Base-by-base conservation (phyloP, 441 rosid genomes). In the Eruca vesicaria region DNA sequence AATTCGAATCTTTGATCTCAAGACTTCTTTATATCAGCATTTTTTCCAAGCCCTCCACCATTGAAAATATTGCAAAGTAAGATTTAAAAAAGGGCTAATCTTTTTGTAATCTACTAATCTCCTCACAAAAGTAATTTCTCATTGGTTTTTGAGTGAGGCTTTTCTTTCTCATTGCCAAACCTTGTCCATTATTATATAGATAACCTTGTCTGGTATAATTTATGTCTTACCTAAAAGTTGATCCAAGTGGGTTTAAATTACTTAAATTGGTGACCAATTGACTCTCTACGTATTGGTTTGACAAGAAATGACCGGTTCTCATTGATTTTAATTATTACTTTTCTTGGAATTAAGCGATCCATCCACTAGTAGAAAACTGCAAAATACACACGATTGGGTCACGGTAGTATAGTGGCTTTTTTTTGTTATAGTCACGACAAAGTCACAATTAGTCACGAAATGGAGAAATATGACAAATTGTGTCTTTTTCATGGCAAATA, bases 211-310 rank as follows among this genome's bases (percentile, higher is more conserved):
- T 9, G 12, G 9, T 26, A 14, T 57, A 57, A 14, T 62, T 69
- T n/a, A 53, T 69, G 43, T 63, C 71, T 10, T 41, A 69, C 79
- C 79, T 63, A 69, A 76, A 56, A 76, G 79, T 53, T 21, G 65
- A 63, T 69, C 71, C 59, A 69, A 69, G 57, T 76, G 23, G 48
- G 66, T 63, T 69, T 56, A 50, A 69, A 18, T 15, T 56, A 19
- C 67, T 52, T 11, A n/a, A 10, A 58, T 56, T 15, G 1, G 12
- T 32, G 41, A 61, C 75, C 75, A 69, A 55, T 69, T 56, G 79
- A 76, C 79, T 76, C 71, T 69, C 41, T 56, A 69, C 71, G 71
- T 76, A 76, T 55, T 69, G 35, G 72, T 70, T 76, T 77, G 80
- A 77, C 72, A 77, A 52, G 68, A 71, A 71, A 77, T 3, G 63